Evolutionary conservation across 2,329 filamentous ascomycete genomes (phyloP).

Genomic region (Monilinia fructigena): DNA sequence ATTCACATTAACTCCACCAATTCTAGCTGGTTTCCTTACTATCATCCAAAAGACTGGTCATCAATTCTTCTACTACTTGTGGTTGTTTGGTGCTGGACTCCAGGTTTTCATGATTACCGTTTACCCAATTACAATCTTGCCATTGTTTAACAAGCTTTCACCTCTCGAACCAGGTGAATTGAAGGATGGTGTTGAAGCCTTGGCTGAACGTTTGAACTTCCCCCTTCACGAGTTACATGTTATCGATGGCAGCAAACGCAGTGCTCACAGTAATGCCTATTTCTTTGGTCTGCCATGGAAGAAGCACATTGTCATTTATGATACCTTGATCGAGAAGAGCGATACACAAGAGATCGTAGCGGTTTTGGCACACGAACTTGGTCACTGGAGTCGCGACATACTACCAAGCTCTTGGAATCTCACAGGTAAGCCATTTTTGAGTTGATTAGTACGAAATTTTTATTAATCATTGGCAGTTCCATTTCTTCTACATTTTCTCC

Average conservation of each 20-base stretch:
- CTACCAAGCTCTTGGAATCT: slow-evolving; percentile 82
- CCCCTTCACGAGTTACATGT: slow-evolving; percentile 91
- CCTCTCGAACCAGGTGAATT: slow-evolving; percentile 83
- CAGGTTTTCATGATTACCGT: slow-evolving; percentile 95
- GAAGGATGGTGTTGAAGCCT: slow-evolving; percentile 81
- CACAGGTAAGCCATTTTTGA: slow-evolving; percentile 57
- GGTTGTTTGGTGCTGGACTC: slow-evolving; percentile 84
- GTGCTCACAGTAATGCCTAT: slow-evolving; percentile 86
- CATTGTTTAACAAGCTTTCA: slow-evolving; percentile 97
- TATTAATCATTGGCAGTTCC: slow-evolving; percentile 57
- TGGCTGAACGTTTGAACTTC: slow-evolving; percentile 83
- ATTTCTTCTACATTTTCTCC: slow-evolving; percentile 95
- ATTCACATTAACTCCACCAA: slow-evolving; percentile 76
- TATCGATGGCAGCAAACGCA: slow-evolving; percentile 88
- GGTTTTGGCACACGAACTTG: slow-evolving; percentile 91
- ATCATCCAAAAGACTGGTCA: slow-evolving; percentile 94
- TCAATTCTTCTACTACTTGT: slow-evolving; percentile 97
- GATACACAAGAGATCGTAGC: slow-evolving; percentile 89
- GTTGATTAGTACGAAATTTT: not conserved
- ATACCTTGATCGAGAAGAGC: slow-evolving; percentile 95
- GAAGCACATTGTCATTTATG: slow-evolving; percentile 99
- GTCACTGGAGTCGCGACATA: slow-evolving; percentile 96
- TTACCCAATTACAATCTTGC: slow-evolving; percentile 91
- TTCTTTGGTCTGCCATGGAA: slow-evolving; percentile 99
- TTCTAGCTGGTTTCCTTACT: slow-evolving; percentile 86